Conservation (phyloP, 768 basidiomycete species). For the Tricholoma hemisulphureum region DNA sequence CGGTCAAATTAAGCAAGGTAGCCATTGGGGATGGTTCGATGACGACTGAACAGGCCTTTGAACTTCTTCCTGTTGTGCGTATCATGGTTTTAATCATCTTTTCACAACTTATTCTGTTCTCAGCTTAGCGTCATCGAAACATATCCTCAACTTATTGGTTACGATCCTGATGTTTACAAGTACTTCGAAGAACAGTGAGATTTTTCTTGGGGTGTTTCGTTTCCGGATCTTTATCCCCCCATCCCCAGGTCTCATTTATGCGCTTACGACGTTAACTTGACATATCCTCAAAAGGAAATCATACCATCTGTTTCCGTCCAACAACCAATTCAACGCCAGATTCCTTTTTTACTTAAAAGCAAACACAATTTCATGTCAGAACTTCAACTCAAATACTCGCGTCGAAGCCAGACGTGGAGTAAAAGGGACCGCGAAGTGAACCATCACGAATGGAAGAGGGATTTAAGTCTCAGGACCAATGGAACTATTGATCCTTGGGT, state of each 20-base stretch:
- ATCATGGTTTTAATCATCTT: neutral
- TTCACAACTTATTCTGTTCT: conserved; percentile 1
- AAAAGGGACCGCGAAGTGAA: conserved; percentile 24
- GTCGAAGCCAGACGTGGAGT: conserved; percentile 17
- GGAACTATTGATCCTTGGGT: conserved; percentile 59
- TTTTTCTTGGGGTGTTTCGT: conserved; percentile 7
- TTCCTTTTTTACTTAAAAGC: conserved; percentile 28
- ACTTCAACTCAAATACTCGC: conserved; percentile 21
- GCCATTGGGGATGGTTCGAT: conserved; percentile 71
- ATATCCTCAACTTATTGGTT: conserved; percentile 74
- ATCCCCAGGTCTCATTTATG: conserved; percentile 55
- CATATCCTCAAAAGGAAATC: conserved; percentile 60
- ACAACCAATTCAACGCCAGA: conserved; percentile 33
- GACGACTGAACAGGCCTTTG: conserved; percentile 47
- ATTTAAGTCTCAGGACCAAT: conserved; percentile 46
- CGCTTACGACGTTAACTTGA: conserved; percentile 62
- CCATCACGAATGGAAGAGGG: conserved; percentile 43
- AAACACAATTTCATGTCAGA: conserved; percentile 18
- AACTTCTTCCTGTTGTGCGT: conserved; percentile 55
- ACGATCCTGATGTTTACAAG: conserved; percentile 61
- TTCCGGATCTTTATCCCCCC: neutral
- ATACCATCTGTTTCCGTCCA: conserved; percentile 45
- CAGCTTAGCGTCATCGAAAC: conserved; percentile 64
- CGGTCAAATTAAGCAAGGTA: conserved; percentile 65
- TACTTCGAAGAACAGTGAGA: conserved; percentile 72